Evolutionary conservation across 2,329 filamentous ascomycete genomes (phyloP).

Genomic region (Aphanoascus verrucosus): DNA sequence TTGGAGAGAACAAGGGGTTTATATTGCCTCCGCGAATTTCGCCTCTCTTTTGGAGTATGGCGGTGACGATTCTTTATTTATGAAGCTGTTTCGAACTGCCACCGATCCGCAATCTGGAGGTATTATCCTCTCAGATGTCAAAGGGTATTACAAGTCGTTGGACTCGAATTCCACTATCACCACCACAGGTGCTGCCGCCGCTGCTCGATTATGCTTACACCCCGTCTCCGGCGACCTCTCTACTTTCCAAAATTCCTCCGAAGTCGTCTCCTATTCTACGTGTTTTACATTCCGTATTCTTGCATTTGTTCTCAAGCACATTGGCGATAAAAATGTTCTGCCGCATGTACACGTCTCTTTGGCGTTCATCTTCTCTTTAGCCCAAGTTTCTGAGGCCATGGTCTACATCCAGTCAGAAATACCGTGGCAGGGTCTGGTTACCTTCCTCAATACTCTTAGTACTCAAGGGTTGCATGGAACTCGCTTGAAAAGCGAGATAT

Average conservation of each 20-base stretch:
- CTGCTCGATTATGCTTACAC: background rate
- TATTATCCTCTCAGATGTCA: background rate
- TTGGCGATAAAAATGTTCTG: constrained; percentile 42
- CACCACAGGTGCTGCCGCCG: background rate
- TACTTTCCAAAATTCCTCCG: background rate
- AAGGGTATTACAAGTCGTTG: background rate
- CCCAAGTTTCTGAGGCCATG: constrained; percentile 29
- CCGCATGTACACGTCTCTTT: constrained; percentile 46
- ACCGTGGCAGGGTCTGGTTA: constrained; percentile 42
- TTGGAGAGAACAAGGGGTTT: constrained; percentile 45
- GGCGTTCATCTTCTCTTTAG: constrained; percentile 41
- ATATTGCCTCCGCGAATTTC: constrained; percentile 46
- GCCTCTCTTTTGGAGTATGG: constrained; percentile 49
- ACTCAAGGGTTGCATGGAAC: constrained; percentile 25
- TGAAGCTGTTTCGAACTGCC: constrained; percentile 22
- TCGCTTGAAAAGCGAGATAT: constrained; percentile 20
- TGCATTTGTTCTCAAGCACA: constrained; percentile 35
- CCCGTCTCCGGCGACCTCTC: constrained; percentile 21
- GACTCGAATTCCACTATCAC: too few species aligned
- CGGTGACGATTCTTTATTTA: constrained; percentile 32
- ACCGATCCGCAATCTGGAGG: constrained; percentile 6
- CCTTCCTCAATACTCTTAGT: constrained; percentile 45
- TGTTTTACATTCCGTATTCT: constrained; percentile 36
- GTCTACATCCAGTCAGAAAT: constrained; percentile 34
- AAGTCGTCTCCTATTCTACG: constrained; percentile 1